phyloP scores from a whole-genome alignment of 2,329 filamentous ascomycete species.

The Fusarium annulatum region DNA sequence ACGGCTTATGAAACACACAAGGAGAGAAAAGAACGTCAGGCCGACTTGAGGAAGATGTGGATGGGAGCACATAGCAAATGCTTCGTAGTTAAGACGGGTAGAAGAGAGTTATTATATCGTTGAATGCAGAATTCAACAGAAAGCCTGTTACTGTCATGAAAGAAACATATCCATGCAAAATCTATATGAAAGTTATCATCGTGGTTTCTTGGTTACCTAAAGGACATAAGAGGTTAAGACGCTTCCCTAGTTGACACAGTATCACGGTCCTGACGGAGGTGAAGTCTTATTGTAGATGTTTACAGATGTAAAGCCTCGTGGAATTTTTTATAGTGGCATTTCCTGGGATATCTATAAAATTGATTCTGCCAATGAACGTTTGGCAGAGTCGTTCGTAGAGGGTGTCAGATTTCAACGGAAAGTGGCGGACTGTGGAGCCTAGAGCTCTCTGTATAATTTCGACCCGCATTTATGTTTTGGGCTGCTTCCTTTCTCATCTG shows the following conservation, averaged over 20 bases:
- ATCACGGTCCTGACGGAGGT: not conserved
- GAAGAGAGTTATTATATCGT: slow-evolving; percentile 25
- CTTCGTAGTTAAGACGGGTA: slow-evolving; percentile 11
- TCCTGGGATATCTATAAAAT: slow-evolving; percentile 5
- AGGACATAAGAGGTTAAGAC: not conserved
- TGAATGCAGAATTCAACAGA: slow-evolving; percentile 21
- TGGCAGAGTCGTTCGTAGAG: not conserved
- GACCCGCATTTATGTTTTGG: slow-evolving; percentile 31
- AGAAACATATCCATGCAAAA: slow-evolving; percentile 24
- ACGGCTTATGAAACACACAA: slow-evolving; percentile 47
- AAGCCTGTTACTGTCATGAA: slow-evolving; percentile 3
- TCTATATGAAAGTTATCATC: slow-evolving; percentile 16
- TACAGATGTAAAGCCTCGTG: not conserved
- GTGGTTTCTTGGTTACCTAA: not conserved
- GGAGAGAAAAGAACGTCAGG: slow-evolving; percentile 34
- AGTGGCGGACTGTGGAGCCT: slow-evolving; percentile 15
- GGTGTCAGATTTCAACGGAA: not conserved
- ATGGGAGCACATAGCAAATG: slow-evolving; percentile 42
- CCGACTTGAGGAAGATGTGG: slow-evolving; percentile 30
- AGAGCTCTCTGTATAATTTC: slow-evolving; percentile 8
- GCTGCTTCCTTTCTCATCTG: slow-evolving; percentile 15
- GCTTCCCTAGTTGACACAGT: not conserved
- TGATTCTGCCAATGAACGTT: not conserved
- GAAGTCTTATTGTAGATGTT: slow-evolving; percentile 14
- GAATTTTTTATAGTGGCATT: slow-evolving; percentile 4